Evolutionary conservation across 2,329 filamentous ascomycete genomes (phyloP), one percentile per base, ranked within the genome.

Genomic region (Colletotrichum sp.): DNA sequence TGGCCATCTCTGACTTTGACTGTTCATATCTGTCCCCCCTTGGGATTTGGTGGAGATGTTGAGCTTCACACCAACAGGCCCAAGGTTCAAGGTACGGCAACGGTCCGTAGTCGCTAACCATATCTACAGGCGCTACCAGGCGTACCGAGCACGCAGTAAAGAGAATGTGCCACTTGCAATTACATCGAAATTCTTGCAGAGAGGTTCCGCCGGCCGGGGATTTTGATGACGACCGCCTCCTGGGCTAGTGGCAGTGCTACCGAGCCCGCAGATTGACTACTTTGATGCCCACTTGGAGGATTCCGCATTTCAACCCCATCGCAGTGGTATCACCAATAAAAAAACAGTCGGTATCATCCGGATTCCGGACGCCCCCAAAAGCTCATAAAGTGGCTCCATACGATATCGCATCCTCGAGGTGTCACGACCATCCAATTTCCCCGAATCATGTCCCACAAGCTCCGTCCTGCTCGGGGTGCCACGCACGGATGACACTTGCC

Each of bases 371-470:
- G 73, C 43, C 64, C 57, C 64, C 58, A 73, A 73, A 60, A 61
- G 36, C 43, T 60, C 68, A 52, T 64, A 30, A 36, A 68, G 34
- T 73, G 73, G 70, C 43, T 30, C 55, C 43, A 48, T 52, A 16
- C 21, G 66, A 64, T 65, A 75, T 60, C 70, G 58, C 34, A 68
- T 71, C 32, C 73, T 73, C 57, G 30, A 66, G 32, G 52, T 71
- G 70, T 34, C 57, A 73, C 63, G 18, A 52, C 73, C 57, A 65
- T 68, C 64, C 64, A 75, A 75, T 75, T 73, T 75, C 73, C 73
- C 73, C 73, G 73, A 75, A 73, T 75, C 73, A 75, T 75, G 70
- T 75, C 58, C 70, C 73, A 75, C 73, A 73, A 58, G 64, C 58
- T 73, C 63, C 70, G 73, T 67, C 48, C 28, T 52, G 8, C 58